Evolutionary conservation across 495 filamentous ascomycete genomes (phyloP), one percentile per base, ranked within the genome.

Genomic region (Penicillium coffeae): DNA sequence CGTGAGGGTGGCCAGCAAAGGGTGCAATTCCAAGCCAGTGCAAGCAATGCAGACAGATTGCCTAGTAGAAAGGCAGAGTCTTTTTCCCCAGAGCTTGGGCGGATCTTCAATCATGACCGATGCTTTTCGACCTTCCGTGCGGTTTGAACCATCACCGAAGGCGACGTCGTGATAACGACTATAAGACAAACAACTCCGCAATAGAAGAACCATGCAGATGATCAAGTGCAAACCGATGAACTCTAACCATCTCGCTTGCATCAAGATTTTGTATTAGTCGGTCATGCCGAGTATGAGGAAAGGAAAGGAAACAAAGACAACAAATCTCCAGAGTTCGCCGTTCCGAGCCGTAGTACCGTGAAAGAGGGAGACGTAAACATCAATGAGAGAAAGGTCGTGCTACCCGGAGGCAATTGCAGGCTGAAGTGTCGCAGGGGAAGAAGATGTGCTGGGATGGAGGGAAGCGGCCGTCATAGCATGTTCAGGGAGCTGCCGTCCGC

Each of bases 291-390:
- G 54, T 52, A 63, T 64, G 57, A 45, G 54, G 51, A 54, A 44
- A 49, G 46, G 43, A 47, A 59, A 16, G 54, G 58, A 52, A 50
- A 21, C 45, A 55, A 51, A 54, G 56, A 53, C 60, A 47, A 62
- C 44, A 51, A 55, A 56, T 56, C 52, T 62, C 47, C 32, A 37
- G 63, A 63, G 52, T 67, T 70, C 63, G 70, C 66, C 70, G 62
- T 69, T 70, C 66, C 63, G 57, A 71, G 63, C 68, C 70, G 62
- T 71, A 62, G 66, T 66, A 71, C 70, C 70, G 64, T 73, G 60
- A 68, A 69, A 51, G 70, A 63, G 63, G 53, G 51, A 52, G 60
- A 64, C 60, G 50, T 64, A 51, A 40, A 59, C 58, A 68, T 57
- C 61, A 63, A 64, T 59, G 56, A 61, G 58, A 64, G 57, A 53